phyloP scores from a whole-genome alignment of 2,329 filamentous ascomycete species.

The Pseudogymnoascus verrucosus region DNA sequence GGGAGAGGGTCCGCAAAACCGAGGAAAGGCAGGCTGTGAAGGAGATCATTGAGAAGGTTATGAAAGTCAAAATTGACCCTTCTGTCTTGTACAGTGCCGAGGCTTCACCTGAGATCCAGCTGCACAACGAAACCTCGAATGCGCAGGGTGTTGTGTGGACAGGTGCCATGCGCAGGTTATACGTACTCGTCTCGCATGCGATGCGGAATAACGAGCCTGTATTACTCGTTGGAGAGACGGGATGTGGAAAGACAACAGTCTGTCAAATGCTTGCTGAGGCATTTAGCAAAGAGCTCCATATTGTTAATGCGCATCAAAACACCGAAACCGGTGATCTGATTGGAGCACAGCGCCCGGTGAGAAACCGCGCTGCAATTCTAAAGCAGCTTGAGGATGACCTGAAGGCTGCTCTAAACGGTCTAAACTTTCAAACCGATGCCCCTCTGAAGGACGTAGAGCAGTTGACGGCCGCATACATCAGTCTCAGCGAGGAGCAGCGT shows the following conservation, averaged over 20 bases:
- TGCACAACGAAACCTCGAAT: constrained; percentile 40
- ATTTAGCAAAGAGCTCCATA: constrained; percentile 66
- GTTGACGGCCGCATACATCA: constrained; percentile 37
- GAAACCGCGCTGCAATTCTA: constrained; percentile 70
- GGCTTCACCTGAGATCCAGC: constrained; percentile 47
- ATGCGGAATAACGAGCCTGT: constrained; percentile 88
- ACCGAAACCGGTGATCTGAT: constrained; percentile 97
- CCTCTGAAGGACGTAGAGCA: constrained; percentile 52
- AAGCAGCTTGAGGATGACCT: constrained; percentile 59
- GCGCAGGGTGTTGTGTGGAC: constrained; percentile 81
- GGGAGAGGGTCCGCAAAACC: constrained; percentile 84
- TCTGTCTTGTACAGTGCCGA: constrained; percentile 61
- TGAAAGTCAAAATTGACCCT: constrained; percentile 77
- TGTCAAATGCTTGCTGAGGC: constrained; percentile 86
- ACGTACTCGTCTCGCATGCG: constrained; percentile 79
- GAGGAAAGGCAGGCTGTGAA: constrained; percentile 83
- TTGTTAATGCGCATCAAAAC: constrained; percentile 96
- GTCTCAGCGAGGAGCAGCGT: constrained; percentile 40
- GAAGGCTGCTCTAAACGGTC: constrained; percentile 32
- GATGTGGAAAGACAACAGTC: constrained; percentile 95
- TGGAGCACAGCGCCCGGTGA: constrained; percentile 82
- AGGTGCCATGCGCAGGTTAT: constrained; percentile 83
- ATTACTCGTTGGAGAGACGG: constrained; percentile 89
- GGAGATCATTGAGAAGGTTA: constrained; percentile 77
- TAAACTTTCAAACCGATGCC: constrained; percentile 40